Percentiles rank a stretch among this genome's conserved stretches.
These are phyloP conservation scores for Handroanthus guayacan DNA, from an alignment of 257 asterid genomes.

Conservation along the genomic window DNA sequence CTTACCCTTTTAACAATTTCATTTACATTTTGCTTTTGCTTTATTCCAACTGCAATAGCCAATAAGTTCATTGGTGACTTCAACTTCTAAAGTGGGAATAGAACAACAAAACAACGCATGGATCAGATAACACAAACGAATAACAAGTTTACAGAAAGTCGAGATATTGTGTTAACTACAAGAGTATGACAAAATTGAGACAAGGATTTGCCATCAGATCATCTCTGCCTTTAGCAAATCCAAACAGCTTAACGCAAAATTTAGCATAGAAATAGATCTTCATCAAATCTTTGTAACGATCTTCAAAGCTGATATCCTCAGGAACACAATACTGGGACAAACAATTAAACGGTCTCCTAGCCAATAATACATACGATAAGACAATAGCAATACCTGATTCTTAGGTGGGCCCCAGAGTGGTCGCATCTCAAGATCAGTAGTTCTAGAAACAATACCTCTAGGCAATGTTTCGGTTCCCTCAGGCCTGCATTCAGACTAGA, in stretches of 20 bases:
- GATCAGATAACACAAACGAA: conserved; percentile 34
- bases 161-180: neutral
- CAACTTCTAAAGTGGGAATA: conserved; percentile 45
- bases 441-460: conserved; percentile 59
- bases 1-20: conserved; percentile 69
- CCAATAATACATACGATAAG: neutral
- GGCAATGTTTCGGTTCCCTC: conserved; percentile 74
- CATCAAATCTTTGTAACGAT: neutral
- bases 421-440: conserved; percentile 71
- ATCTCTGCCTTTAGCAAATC: neutral
- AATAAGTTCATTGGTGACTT: conserved; percentile 61
- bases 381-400: conserved; percentile 46
- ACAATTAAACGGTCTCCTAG: neutral
- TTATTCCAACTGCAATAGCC: conserved; percentile 82
- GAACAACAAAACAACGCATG: conserved; percentile 15
- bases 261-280: neutral
- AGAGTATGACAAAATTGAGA: neutral
- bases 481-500: conserved; percentile 62
- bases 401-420: conserved; percentile 59
- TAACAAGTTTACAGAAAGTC: neutral
- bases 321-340: neutral
- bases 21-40: conserved; percentile 70
- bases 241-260: neutral
- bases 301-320: neutral
- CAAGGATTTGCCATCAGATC: neutral